Percentiles rank a stretch among this genome's conserved stretches.
Conservation (phyloP, 495 filamentous ascomycete genomes). For the Echria macrotheca region DNA sequence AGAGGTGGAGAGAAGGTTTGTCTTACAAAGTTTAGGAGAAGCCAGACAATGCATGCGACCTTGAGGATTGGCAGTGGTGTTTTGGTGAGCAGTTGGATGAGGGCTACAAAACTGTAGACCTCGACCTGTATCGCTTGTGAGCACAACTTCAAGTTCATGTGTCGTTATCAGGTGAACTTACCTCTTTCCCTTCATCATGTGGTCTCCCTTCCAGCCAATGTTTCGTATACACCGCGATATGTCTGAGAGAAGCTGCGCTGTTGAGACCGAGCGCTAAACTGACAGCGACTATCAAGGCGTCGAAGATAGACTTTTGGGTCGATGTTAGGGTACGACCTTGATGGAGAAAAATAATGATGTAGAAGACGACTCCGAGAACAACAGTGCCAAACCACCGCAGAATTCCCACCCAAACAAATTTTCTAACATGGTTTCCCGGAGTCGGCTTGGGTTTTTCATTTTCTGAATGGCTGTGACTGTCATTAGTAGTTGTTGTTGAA, state of each 20-base stretch:
- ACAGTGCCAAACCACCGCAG: too few species aligned
- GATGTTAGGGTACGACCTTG: too few species aligned
- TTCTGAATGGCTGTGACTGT: too few species aligned
- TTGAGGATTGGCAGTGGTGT: background rate
- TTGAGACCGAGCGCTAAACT: conserved; percentile 1
- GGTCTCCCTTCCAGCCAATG: background rate
- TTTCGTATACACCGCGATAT: background rate
- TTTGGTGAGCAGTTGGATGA: background rate
- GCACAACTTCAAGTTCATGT: background rate
- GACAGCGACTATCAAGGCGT: background rate
- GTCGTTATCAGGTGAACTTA: background rate
- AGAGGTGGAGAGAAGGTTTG: background rate
- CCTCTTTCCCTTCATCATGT: background rate
- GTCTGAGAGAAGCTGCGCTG: background rate
- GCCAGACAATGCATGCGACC: background rate
- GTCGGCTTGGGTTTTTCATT: too few species aligned
- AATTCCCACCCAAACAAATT: too few species aligned
- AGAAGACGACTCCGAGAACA: too few species aligned
- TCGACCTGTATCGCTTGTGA: background rate
- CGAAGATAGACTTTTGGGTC: background rate
- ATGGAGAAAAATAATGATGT: too few species aligned
- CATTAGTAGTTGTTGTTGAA: too few species aligned
- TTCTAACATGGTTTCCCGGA: too few species aligned
- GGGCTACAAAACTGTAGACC: background rate
- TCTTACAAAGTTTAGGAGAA: background rate